phyloP scores from a whole-genome alignment of 2,329 filamentous ascomycete genomes.

The Paraconiothyrium sp. region DNA sequence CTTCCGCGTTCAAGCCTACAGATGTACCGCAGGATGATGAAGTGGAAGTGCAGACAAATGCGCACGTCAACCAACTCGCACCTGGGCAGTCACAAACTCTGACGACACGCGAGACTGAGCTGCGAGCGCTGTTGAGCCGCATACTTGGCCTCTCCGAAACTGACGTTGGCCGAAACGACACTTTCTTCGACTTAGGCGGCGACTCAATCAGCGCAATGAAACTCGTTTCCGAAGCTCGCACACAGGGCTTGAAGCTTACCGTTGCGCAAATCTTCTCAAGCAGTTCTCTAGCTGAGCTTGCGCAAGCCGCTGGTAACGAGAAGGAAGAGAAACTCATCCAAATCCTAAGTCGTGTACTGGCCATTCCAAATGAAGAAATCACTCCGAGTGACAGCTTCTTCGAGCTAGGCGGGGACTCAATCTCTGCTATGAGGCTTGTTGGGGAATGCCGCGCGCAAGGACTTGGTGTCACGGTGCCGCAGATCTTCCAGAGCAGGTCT shows the following conservation, averaged over 20 bases:
- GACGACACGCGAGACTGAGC: conserved; percentile 39
- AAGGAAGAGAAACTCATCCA: conserved; percentile 43
- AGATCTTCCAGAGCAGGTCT: conserved; percentile 56
- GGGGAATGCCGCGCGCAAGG: conserved; percentile 50
- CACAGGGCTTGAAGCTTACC: conserved; percentile 47
- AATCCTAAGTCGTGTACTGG: conserved; percentile 41
- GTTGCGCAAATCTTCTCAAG: conserved; percentile 57
- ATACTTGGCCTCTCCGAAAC: conserved; percentile 39
- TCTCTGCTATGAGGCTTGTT: conserved; percentile 57
- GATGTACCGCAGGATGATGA: conserved; percentile 36
- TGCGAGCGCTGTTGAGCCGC: conserved; percentile 34
- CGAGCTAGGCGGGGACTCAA: conserved; percentile 58
- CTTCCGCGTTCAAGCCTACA: conserved; percentile 33
- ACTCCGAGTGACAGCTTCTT: conserved; percentile 55
- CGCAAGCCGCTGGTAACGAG: conserved; percentile 54
- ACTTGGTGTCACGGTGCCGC: conserved; percentile 53
- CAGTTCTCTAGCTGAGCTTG: conserved; percentile 62
- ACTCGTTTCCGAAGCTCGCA: conserved; percentile 52
- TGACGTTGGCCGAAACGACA: conserved; percentile 51
- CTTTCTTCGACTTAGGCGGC: conserved; percentile 58
- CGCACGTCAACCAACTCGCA: not conserved
- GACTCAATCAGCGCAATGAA: conserved; percentile 59
- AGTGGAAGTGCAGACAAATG: conserved; percentile 25
- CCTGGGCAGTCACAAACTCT: conserved; percentile 14
- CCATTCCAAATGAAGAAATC: conserved; percentile 47